A percentile compares a stretch with the other conserved stretches of the same genome.
Evolutionary conservation across 495 filamentous ascomycete genomes (phyloP).

Genomic region (Daldinia childiae): DNA sequence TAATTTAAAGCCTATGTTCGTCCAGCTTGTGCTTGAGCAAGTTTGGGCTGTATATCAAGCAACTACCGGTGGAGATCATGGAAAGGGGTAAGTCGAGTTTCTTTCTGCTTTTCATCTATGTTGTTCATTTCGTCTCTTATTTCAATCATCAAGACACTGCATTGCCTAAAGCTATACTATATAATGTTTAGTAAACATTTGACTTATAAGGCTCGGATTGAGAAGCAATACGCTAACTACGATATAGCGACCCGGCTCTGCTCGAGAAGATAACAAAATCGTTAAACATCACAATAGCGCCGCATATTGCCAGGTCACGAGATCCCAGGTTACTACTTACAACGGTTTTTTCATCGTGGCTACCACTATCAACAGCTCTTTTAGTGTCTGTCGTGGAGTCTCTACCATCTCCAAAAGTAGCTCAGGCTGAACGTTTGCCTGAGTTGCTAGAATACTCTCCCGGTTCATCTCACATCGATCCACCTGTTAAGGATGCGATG

Average conservation of each 20-base stretch:
- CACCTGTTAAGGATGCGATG: slow-evolving; percentile 78
- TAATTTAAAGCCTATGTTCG: slow-evolving; percentile 94
- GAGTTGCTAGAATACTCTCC: slow-evolving; percentile 83
- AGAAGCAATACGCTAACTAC: slow-evolving; percentile 45
- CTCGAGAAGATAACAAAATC: slow-evolving; percentile 96
- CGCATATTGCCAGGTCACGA: slow-evolving; percentile 83
- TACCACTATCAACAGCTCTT: slow-evolving; percentile 91
- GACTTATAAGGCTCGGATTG: slow-evolving; percentile 15
- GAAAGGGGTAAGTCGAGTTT: slow-evolving; percentile 72
- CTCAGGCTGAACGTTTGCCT: slow-evolving; percentile 84
- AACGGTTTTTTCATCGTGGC: slow-evolving; percentile 86
- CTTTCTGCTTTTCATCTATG: background rate
- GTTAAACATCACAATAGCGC: slow-evolving; percentile 80
- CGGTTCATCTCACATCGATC: slow-evolving; percentile 73
- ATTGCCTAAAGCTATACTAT: background rate
- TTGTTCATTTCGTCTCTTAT: background rate
- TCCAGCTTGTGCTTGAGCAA: slow-evolving; percentile 93
- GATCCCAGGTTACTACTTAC: slow-evolving; percentile 86
- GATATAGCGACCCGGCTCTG: slow-evolving; percentile 74
- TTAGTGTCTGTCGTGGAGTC: slow-evolving; percentile 94
- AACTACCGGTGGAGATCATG: slow-evolving; percentile 80
- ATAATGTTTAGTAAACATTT: background rate
- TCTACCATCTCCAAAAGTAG: slow-evolving; percentile 83
- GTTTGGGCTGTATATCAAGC: slow-evolving; percentile 98
- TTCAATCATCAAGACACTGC: background rate